Base-by-base conservation (phyloP, 2,329 filamentous ascomycete genomes). In the Exophiala sideris region DNA sequence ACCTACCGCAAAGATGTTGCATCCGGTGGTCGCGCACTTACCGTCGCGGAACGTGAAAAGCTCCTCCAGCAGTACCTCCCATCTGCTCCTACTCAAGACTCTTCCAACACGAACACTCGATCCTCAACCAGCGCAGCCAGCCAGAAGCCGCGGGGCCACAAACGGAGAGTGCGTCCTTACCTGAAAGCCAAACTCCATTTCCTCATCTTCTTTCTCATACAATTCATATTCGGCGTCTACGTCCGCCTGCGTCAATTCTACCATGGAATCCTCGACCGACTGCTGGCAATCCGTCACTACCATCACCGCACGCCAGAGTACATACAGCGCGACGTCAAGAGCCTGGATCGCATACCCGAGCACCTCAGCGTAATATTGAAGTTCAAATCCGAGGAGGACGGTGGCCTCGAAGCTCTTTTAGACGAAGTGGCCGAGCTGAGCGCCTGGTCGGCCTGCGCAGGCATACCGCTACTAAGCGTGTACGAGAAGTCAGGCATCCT, bases 301-400 rank as follows among this genome's bases (percentile, higher is more conserved):
- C 95, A 99, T 74, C 94, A 99, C 71, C 88, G 89, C 48, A 95
- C 92, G 0, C 94, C 94, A 6, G 89, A 95, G 68, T 84, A 96
- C 67, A 96, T 99, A 63, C 85, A 87, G 66, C 86, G 87, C 66
- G 94, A 99, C 73, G 86, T 97, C 21, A 84, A 84, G 69, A 79
- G 80, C 8, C 72, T 99, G 53, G 80, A 78, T 54, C 84, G 87
- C 64, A 73, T 95, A 56, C 94, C 94, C 2, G 82, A 87, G 61
- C 94, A 99, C 68, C 71, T 99, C 47, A 96, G 91, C 67, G 86
- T 95, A 9, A 86, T 97, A 50, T 73, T 99, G 54, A 86, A 86
- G 54, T 76, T 89, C 45, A 84, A 92, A 65, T 78, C 86, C 67
- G 82, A 87, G 54, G 70, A 85, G 54, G 86, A 64, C 80, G 87